Percentiles rank a stretch among this genome's conserved stretches.
phyloP scores from a whole-genome alignment of 73 alveolate genomes.

The Symbiodinium natans region DNA sequence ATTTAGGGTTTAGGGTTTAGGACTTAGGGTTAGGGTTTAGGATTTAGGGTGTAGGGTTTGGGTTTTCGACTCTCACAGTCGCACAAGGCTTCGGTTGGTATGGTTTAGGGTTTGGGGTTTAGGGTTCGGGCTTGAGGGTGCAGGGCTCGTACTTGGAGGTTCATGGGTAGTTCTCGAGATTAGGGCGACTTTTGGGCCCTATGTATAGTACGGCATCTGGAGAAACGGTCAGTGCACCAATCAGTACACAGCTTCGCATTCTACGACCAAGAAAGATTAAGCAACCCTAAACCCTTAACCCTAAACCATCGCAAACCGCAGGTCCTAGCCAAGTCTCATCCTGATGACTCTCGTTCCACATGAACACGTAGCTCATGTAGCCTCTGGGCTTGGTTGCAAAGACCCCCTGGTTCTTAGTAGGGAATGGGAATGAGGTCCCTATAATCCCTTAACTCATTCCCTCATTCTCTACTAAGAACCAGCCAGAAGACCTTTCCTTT shows the following conservation, averaged over 20 bases:
- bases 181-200: no score
- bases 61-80: no score
- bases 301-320: neutral
- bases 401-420: neutral
- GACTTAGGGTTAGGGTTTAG: neutral
- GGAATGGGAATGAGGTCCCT: neutral
- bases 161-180: no score
- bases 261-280: neutral
- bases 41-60: neutral
- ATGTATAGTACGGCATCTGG: no score
- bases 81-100: no score
- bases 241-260: neutral
- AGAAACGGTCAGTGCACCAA: no score
- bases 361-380: slow-evolving; percentile 72
- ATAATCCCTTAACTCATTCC: neutral
- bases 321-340: neutral
- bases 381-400: no score
- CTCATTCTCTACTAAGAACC: neutral
- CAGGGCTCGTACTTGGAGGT: no score
- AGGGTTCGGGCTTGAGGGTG: no score
- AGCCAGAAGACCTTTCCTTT: neutral
- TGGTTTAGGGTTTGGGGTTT: no score
- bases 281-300: neutral
- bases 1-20: no score
- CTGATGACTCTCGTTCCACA: slow-evolving; percentile 60